Base-by-base conservation (phyloP, 2,329 filamentous ascomycete genomes). In the Fusarium sp. region DNA sequence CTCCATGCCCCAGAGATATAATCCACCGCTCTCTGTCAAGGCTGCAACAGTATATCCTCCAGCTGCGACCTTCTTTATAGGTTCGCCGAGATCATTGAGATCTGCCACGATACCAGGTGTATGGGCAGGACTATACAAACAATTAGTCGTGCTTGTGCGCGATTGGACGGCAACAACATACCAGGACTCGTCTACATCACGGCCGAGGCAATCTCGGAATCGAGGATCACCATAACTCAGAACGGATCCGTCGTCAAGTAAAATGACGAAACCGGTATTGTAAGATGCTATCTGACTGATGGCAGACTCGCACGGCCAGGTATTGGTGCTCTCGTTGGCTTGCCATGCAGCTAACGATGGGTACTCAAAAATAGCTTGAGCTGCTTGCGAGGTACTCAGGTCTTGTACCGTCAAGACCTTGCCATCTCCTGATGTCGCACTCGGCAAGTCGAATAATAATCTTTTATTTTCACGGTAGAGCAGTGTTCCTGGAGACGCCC, bases 1-100 rank as follows among this genome's bases (percentile, higher is more conserved):
- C 13, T 56, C 28, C 40, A 70, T 71, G 3, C 88, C 88, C 87
- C 88, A 91, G 24, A 84, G 70, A 68, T 90, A 91, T 2, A 89
- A 72, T 54, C 86, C 83, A 29, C 82, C 78, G 3, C 83, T 84
- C 10, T 79, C 75, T 0, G 86, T 89, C 39, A 90, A 65, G 0
- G 86, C 87, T 4, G 83, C 85, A 3, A 83, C 74, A 3, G 82
- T 74, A 68, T 87, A 88, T 0, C 87, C 87, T 3, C 82, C 82
- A 4, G 82, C 82, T 5, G 78, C 79, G 25, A 91, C 75, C 65
- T 83, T 85, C 28, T 68, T 75, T 44, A 90, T 80, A 11, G 79
- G 41, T 76, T 85, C 19, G 74, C 81, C 54, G 76, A 89, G 76
- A 51, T 83, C 80, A 6, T 72, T 72, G 1, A 90, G 76, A 42